Conservation (phyloP, 179 eudicot genomes). For the Beta macrorhiza region DNA sequence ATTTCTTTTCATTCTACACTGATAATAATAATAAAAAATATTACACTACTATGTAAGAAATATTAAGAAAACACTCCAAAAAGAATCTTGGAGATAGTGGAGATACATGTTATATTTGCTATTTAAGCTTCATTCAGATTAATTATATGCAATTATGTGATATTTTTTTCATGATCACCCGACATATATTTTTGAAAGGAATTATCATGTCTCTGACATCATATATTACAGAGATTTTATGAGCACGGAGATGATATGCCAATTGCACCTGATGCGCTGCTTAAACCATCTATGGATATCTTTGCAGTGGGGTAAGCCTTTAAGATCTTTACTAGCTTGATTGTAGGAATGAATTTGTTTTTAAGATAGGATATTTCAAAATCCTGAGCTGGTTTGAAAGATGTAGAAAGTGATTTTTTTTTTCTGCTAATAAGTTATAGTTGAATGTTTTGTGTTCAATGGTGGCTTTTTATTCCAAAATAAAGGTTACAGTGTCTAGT, state of each 20-base stretch:
- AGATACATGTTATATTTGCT: neutral
- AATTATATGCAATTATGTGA: neutral
- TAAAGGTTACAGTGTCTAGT: neutral
- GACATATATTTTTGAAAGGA: neutral
- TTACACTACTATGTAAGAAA: no score
- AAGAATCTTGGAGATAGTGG: neutral
- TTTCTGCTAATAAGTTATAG: neutral
- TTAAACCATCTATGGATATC: slow-evolving; percentile 94
- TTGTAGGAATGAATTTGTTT: neutral
- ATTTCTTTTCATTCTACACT: no score
- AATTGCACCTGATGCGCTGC: slow-evolving; percentile 71
- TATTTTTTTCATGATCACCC: neutral
- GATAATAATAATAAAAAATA: no score
- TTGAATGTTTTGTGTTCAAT: neutral
- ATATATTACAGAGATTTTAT: slow-evolving; percentile 77
- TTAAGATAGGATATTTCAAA: neutral
- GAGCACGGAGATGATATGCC: slow-evolving; percentile 93
- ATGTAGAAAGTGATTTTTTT: neutral
- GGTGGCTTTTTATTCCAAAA: neutral
- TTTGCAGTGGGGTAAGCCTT: slow-evolving; percentile 88
- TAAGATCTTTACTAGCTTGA: slow-evolving; percentile 2
- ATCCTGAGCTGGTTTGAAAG: neutral
- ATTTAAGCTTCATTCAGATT: neutral
- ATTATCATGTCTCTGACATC: slow-evolving; percentile 9
- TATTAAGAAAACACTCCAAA: no score